Percentiles rank a stretch among this genome's conserved stretches.
Conservation (phyloP, 2,329 filamentous ascomycete genomes). For the Microdochium nivale region DNA sequence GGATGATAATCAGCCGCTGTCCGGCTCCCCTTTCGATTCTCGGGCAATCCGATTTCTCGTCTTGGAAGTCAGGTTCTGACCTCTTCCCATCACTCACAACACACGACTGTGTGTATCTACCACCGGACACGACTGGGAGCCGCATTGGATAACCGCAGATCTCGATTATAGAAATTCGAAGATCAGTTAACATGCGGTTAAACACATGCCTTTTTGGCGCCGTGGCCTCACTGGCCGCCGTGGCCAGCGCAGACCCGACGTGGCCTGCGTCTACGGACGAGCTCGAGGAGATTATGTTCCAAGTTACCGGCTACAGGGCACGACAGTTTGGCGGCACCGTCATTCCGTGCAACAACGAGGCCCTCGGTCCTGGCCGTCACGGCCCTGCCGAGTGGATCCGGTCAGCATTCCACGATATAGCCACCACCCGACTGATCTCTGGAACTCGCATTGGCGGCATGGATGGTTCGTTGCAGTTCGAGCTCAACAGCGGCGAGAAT, state of each 20-base stretch:
- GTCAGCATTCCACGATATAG: constrained; percentile 54
- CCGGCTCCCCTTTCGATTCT: too few relatives aligned
- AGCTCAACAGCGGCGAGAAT: constrained; percentile 47
- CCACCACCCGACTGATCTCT: constrained; percentile 39
- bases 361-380: constrained; percentile 43
- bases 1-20: too few relatives aligned
- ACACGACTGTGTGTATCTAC: not conserved
- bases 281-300: constrained; percentile 55
- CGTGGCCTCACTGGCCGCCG: constrained; percentile 25
- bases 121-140: not conserved
- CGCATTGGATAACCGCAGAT: too few relatives aligned
- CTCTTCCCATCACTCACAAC: too few relatives aligned
- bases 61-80: too few relatives aligned
- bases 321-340: constrained; percentile 48
- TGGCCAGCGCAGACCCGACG: constrained; percentile 39
- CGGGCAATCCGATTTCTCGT: too few relatives aligned
- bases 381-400: constrained; percentile 55
- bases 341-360: constrained; percentile 45
- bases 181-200: constrained; percentile 18
- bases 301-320: constrained; percentile 44
- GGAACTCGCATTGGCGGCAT: constrained; percentile 38
- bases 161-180: not conserved
- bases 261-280: constrained; percentile 54
- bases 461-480: constrained; percentile 52
- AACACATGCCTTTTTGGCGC: constrained; percentile 17